Evolutionary conservation across 2,329 filamentous ascomycete genomes (phyloP).

Genomic region (Pestalotiopsis sp.): DNA sequence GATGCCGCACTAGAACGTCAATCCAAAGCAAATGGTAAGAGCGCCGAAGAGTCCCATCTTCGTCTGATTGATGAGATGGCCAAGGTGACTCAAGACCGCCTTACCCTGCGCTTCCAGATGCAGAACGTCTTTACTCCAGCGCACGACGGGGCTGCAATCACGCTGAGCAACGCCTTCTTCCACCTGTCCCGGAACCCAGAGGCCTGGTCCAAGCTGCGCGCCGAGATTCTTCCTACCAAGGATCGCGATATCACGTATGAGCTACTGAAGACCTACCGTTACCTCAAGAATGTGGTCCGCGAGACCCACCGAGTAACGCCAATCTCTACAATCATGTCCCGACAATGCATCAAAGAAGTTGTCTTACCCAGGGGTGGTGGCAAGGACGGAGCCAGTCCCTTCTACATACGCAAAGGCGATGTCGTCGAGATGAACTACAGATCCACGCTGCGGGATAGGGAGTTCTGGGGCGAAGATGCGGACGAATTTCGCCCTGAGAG

Average conservation of each 20-base stretch:
- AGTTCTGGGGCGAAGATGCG: conserved; percentile 24
- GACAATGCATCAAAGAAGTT: conserved; percentile 21
- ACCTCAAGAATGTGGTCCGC: conserved; percentile 4
- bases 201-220: conserved; percentile 8
- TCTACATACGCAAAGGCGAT: conserved; percentile 19
- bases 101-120: conserved; percentile 24
- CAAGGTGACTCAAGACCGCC: conserved; percentile 21
- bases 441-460: conserved; percentile 20
- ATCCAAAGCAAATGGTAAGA: neutral
- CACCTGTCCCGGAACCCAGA: conserved; percentile 6
- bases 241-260: conserved; percentile 4
- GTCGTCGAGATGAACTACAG: conserved; percentile 17
- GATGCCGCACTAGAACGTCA: conserved; percentile 15
- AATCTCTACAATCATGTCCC: conserved; percentile 10
- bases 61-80: conserved; percentile 24
- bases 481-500: conserved; percentile 22
- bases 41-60: neutral
- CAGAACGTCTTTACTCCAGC: conserved; percentile 29
- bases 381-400: conserved; percentile 16
- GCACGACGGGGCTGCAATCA: conserved; percentile 27
- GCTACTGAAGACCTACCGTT: neutral
- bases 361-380: conserved; percentile 18
- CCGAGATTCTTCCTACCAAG: conserved; percentile 13
- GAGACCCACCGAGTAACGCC: conserved; percentile 20
- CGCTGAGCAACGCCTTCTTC: conserved; percentile 18